These are phyloP conservation scores for Leishmania major DNA, from an alignment of 208 protist species.

Conservation along the genomic window DNA sequence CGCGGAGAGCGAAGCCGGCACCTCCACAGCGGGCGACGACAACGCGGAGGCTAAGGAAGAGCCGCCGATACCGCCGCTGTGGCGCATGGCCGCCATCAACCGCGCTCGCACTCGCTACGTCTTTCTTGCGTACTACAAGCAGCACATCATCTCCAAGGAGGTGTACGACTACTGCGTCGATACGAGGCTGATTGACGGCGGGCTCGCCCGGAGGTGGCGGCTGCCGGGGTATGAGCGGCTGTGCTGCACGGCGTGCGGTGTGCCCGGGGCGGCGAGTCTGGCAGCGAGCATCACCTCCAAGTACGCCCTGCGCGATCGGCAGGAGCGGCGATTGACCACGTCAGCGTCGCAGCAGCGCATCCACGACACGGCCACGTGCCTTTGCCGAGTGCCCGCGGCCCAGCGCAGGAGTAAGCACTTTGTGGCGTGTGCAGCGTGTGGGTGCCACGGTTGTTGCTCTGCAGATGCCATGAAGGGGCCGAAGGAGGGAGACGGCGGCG, in stretches of 20 bases:
- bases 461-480: conserved; percentile 33
- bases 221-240: conserved; percentile 84
- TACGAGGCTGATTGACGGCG: conserved; percentile 85
- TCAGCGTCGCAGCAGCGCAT: conserved; percentile 1
- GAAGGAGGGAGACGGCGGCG: neutral
- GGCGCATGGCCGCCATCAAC: conserved; percentile 84
- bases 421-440: conserved; percentile 75
- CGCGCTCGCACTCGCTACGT: conserved; percentile 82
- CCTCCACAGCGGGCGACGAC: neutral
- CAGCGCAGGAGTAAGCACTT: conserved; percentile 64
- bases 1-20: neutral
- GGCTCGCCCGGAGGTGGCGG: conserved; percentile 73
- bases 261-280: conserved; percentile 67
- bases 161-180: conserved; percentile 87
- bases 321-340: conserved; percentile 35
- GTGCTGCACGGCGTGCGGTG: conserved; percentile 82
- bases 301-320: conserved; percentile 58
- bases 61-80: conserved; percentile 64
- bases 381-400: conserved; percentile 77
- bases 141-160: conserved; percentile 56
- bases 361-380: conserved; percentile 44
- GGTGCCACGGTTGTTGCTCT: conserved; percentile 77
- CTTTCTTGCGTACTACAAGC: conserved; percentile 57
- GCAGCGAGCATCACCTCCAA: conserved; percentile 54
- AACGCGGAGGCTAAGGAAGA: conserved; percentile 8